phyloP scores from a whole-genome alignment of 169 alveolate species.

The Plasmodium coatneyi region DNA sequence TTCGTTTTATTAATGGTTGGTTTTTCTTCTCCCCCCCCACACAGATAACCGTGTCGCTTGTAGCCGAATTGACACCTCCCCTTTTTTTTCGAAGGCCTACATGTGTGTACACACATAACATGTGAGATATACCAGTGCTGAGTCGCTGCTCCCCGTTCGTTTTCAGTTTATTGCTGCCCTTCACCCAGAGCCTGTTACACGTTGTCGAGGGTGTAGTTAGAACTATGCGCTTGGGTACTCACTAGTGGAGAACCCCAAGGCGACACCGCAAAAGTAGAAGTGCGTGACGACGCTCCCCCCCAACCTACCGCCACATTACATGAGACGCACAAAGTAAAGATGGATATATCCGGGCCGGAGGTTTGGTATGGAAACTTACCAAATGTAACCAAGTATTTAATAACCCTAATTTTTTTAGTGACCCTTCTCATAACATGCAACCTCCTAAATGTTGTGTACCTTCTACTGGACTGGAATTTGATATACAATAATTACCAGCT shows the following conservation, averaged over 20 bases:
- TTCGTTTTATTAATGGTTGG: neutral
- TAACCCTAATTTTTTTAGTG: constrained; percentile 83
- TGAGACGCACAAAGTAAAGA: constrained; percentile 16
- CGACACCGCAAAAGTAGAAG: neutral
- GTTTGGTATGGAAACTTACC: constrained; percentile 89
- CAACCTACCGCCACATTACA: neutral
- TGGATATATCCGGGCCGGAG: constrained; percentile 86
- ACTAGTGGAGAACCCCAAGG: neutral
- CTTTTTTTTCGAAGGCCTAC: neutral
- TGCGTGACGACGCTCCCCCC: neutral
- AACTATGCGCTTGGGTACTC: neutral
- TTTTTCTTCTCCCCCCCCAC: neutral
- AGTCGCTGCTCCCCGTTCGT: neutral
- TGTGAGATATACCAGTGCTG: neutral
- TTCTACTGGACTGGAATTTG: constrained; percentile 87
- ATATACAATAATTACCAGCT: constrained; percentile 81
- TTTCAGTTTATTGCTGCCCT: neutral
- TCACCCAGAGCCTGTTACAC: neutral
- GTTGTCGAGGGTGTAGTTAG: neutral
- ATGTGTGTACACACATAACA: neutral
- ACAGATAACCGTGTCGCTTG: neutral
- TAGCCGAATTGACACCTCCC: neutral
- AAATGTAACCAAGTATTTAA: constrained; percentile 86
- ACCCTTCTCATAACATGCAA: constrained; percentile 85
- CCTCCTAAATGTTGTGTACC: constrained; percentile 81